Evolutionary conservation across 2,329 filamentous ascomycete species (phyloP).

Genomic region (Fusarium sp.): DNA sequence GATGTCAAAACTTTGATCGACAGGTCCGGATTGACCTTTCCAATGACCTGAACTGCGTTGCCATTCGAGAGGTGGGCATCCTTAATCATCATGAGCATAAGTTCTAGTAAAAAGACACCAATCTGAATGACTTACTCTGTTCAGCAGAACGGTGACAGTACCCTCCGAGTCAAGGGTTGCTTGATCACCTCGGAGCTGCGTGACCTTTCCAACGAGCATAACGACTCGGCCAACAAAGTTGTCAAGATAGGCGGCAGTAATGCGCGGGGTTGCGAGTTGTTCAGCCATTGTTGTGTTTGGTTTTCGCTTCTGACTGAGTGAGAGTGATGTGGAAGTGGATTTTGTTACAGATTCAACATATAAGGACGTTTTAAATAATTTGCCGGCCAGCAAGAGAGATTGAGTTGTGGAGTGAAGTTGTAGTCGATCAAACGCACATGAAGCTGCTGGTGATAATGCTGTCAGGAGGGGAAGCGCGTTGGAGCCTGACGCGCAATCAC

Average conservation of each 20-base stretch:
- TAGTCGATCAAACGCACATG: neutral
- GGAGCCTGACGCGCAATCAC: slow-evolving; percentile 39
- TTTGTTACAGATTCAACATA: accelerated
- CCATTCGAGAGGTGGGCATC: slow-evolving; percentile 77
- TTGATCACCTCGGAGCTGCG: slow-evolving; percentile 82
- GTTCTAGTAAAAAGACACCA: slow-evolving; percentile 2
- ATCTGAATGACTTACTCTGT: slow-evolving; percentile 68
- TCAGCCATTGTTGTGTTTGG: slow-evolving; percentile 69
- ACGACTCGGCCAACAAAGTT: slow-evolving; percentile 81
- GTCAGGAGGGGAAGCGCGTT: slow-evolving; percentile 36
- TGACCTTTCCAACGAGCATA: slow-evolving; percentile 87
- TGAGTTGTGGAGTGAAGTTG: neutral
- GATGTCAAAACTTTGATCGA: slow-evolving; percentile 77
- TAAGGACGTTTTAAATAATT: neutral
- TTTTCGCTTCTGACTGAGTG: slow-evolving; percentile 11
- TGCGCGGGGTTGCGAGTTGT: slow-evolving; percentile 79
- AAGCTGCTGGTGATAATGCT: slow-evolving; percentile 29
- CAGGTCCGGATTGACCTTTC: slow-evolving; percentile 81
- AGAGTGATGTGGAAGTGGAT: neutral
- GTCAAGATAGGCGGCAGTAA: slow-evolving; percentile 84
- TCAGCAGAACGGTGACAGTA: slow-evolving; percentile 79
- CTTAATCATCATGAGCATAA: slow-evolving; percentile 57
- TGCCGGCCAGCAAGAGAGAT: neutral
- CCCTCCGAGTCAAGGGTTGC: slow-evolving; percentile 87
- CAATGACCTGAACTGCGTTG: slow-evolving; percentile 81